Evolutionary conservation across 345 rosid species (phyloP).

Genomic region (Carallia pectinifolia): DNA sequence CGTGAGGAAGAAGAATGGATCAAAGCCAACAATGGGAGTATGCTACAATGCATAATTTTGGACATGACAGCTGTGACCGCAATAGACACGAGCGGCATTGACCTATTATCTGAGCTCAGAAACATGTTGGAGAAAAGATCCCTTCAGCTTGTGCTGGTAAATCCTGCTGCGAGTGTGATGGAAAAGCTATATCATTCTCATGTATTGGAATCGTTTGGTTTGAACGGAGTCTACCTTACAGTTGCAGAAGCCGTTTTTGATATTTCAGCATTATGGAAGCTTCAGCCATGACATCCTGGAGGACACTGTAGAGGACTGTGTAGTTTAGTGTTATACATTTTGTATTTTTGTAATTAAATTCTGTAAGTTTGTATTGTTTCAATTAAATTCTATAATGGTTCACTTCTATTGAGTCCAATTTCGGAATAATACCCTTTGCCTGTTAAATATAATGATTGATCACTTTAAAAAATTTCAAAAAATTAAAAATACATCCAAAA

Average conservation of each 20-base stretch:
- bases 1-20: slow-evolving; percentile 84
- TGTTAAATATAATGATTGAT: no score
- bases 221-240: slow-evolving; percentile 51
- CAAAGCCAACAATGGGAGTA: slow-evolving; percentile 38
- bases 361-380: no score
- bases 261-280: slow-evolving; percentile 51
- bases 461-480: no score
- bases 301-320: neutral
- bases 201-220: slow-evolving; percentile 36
- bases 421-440: no score
- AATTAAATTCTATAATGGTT: no score
- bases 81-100: slow-evolving; percentile 90
- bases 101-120: slow-evolving; percentile 55
- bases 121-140: slow-evolving; percentile 61
- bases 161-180: slow-evolving; percentile 58
- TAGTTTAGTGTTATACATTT: neutral
- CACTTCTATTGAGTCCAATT: no score
- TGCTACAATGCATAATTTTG: slow-evolving; percentile 66
- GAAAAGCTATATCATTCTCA: slow-evolving; percentile 58
- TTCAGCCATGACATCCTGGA: slow-evolving; percentile 34
- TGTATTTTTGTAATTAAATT: neutral
- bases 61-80: slow-evolving; percentile 95
- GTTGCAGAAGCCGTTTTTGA: slow-evolving; percentile 55
- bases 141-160: slow-evolving; percentile 63
- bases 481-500: no score